Evolutionary conservation across 208 protist species (phyloP).

Genomic region (Trypanosomatidae sp.): DNA sequence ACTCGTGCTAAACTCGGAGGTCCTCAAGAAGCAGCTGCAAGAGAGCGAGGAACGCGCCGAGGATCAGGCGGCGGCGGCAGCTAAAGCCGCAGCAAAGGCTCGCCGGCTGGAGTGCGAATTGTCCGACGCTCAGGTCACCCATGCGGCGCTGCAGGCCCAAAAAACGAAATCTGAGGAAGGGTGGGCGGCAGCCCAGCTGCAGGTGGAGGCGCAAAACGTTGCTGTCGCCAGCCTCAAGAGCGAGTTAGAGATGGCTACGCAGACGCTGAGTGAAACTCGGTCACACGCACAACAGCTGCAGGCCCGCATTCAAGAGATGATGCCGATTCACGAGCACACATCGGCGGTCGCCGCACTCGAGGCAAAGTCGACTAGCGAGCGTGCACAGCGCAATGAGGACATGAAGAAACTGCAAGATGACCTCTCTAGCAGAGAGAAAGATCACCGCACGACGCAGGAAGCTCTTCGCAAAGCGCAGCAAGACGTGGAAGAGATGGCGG

Average conservation of each 20-base stretch:
- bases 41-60: constrained; percentile 8
- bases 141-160: not conserved
- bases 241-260: constrained; percentile 6
- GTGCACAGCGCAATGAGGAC: constrained; percentile 13
- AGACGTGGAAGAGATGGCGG: constrained; percentile 17
- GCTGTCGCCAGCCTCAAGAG: not conserved
- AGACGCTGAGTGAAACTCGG: constrained; percentile 7
- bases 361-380: constrained; percentile 3
- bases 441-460: constrained; percentile 11
- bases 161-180: constrained; percentile 2
- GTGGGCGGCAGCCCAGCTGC: not conserved
- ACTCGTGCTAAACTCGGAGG: constrained; percentile 39
- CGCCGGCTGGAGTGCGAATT: not conserved
- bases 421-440: constrained; percentile 23
- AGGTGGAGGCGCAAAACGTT: not conserved
- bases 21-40: constrained; percentile 33
- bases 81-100: constrained; percentile 1
- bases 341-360: constrained; percentile 23
- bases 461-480: constrained; percentile 15
- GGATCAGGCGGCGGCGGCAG: not conserved
- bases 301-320: constrained; percentile 19
- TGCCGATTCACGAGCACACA: constrained; percentile 18
- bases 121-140: not conserved
- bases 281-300: constrained; percentile 19
- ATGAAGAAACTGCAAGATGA: constrained; percentile 9